Evolutionary conservation across 305 asterid species (phyloP).

Genomic region (Solanum hybrid): DNA sequence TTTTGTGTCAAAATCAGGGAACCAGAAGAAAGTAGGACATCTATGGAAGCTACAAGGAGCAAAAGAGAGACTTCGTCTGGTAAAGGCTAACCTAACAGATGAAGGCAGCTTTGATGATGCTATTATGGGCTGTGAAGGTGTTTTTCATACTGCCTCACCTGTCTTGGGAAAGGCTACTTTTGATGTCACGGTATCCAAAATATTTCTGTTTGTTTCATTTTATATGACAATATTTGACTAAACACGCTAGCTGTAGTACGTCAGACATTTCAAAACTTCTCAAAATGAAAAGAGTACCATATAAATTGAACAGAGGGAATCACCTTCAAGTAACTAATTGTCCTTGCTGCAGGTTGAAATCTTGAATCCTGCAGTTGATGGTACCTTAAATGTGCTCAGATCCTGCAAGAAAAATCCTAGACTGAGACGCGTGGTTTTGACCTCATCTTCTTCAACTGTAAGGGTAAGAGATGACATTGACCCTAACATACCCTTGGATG

Average conservation of each 20-base stretch:
- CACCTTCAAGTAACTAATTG: neutral
- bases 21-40: constrained; percentile 59
- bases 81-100: constrained; percentile 22
- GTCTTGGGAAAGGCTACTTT: constrained; percentile 28
- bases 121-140: constrained; percentile 32
- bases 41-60: constrained; percentile 56
- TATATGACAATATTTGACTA: neutral
- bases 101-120: constrained; percentile 38
- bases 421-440: constrained; percentile 69
- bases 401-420: constrained; percentile 68
- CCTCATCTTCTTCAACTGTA: constrained; percentile 81
- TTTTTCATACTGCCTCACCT: constrained; percentile 41
- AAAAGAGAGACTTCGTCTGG: constrained; percentile 22
- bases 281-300: neutral
- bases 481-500: constrained; percentile 48
- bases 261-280: neutral
- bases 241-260: neutral
- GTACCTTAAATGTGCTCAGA: constrained; percentile 74
- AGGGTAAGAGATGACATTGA: constrained; percentile 55
- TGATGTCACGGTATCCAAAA: constrained; percentile 47
- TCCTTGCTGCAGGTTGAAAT: constrained; percentile 42
- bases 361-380: constrained; percentile 79
- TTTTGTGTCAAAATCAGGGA: constrained; percentile 24
- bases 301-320: neutral
- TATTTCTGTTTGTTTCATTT: neutral